Evolutionary conservation across 2,329 filamentous ascomycete species (phyloP).

Genomic region (Botryotinia narcissicola): DNA sequence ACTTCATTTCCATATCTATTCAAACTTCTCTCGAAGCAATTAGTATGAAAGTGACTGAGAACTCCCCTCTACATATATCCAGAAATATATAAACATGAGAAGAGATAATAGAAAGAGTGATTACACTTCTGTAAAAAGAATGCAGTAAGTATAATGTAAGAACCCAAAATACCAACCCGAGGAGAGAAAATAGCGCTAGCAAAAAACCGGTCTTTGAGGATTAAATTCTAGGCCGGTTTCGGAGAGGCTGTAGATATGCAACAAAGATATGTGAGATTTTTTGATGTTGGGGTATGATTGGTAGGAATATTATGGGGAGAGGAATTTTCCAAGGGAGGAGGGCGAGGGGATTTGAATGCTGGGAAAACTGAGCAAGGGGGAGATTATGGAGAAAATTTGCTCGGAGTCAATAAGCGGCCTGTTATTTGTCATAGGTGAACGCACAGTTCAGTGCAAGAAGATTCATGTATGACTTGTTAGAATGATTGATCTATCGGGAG

Average conservation of each 20-base stretch:
- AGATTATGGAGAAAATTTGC: background rate
- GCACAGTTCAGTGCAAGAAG: accelerated
- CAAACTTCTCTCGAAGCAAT: too few species aligned
- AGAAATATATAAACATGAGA: background rate
- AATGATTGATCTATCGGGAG: background rate
- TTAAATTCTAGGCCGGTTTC: background rate
- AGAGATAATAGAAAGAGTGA: background rate
- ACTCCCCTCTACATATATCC: background rate
- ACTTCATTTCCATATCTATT: too few species aligned
- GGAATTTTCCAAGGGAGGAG: too few species aligned
- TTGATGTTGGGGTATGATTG: background rate
- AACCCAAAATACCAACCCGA: background rate
- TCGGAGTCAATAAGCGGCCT: background rate
- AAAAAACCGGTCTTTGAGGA: background rate
- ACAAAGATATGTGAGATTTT: background rate
- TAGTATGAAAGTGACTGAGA: too few species aligned
- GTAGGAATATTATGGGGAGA: background rate
- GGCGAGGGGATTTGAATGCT: too few species aligned
- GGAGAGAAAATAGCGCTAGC: background rate
- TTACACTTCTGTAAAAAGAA: background rate
- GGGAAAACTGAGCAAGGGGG: background rate
- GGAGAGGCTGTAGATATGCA: constrained; percentile 1
- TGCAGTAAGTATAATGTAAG: background rate
- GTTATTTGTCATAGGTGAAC: accelerated
- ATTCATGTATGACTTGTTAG: background rate